Percentiles rank a stretch among this genome's conserved stretches.
phyloP scores from a whole-genome alignment of 1,284 basidiomycete species.

The Apiotrichum akiyoshidainum region DNA sequence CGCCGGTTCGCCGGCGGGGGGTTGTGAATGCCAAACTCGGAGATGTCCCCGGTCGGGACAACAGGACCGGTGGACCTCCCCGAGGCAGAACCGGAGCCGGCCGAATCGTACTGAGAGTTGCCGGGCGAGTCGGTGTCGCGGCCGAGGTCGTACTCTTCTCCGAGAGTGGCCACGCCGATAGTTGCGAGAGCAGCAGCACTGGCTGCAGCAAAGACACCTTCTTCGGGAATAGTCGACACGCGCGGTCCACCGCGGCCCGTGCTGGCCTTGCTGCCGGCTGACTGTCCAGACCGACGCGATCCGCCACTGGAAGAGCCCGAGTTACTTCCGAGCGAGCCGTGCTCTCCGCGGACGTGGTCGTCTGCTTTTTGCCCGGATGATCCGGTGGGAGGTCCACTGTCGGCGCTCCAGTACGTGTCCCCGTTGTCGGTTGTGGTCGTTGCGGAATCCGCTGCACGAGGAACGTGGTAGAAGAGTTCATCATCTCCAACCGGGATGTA shows the following conservation, averaged over 20 bases:
- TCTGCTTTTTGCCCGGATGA: background rate
- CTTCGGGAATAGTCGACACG: slow-evolving; percentile 14
- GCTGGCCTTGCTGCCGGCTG: background rate
- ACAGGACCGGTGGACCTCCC: background rate
- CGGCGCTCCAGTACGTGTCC: slow-evolving; percentile 12
- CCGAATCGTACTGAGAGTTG: slow-evolving; percentile 13
- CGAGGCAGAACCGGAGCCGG: slow-evolving; percentile 7
- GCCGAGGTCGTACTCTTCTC: background rate
- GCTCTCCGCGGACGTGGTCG: slow-evolving; percentile 1
- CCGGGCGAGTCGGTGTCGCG: background rate
- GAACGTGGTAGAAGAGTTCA: slow-evolving; percentile 17
- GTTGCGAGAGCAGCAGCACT: background rate
- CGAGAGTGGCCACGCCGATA: background rate
- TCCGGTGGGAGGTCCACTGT: slow-evolving; percentile 1
- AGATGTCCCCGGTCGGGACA: background rate
- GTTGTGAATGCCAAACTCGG: slow-evolving; percentile 16
- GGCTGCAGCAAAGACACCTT: slow-evolving; percentile 1
- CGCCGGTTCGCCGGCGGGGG: background rate
- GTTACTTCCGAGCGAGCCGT: slow-evolving; percentile 4
- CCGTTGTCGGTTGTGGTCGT: background rate
- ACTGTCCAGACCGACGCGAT: background rate
- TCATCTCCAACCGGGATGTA: slow-evolving; percentile 16
- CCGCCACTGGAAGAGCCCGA: slow-evolving; percentile 5
- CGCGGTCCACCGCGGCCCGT: background rate
- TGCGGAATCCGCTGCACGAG: background rate